phyloP scores from a whole-genome alignment of 305 asterid genomes.

The Solanum hybrid region DNA sequence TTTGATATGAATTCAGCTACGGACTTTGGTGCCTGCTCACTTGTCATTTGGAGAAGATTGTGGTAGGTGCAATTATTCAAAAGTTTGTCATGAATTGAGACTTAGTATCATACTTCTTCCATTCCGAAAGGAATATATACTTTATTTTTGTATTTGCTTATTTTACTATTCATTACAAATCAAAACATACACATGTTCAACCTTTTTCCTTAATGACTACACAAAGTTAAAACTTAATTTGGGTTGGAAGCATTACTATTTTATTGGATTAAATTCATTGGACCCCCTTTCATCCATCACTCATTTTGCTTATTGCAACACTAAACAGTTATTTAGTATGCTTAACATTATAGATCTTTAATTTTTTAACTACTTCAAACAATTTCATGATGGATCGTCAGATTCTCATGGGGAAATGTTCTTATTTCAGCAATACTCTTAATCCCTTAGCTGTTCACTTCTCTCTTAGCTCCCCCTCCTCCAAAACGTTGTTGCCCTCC shows the following conservation, averaged over 20 bases:
- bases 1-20: conserved; percentile 44
- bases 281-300: not conserved
- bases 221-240: not conserved
- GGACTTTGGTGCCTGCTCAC: conserved; percentile 69
- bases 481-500: not conserved
- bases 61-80: conserved; percentile 36
- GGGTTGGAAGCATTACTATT: not conserved
- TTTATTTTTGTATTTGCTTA: not conserved
- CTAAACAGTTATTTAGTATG: not conserved
- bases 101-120: not conserved
- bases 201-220: not conserved
- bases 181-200: not conserved
- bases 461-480: not conserved
- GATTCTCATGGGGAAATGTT: not conserved
- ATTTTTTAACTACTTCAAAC: not conserved
- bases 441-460: not conserved
- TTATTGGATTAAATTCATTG: not conserved
- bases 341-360: not conserved
- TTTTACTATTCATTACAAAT: not conserved
- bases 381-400: not conserved
- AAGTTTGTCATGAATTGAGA: not conserved
- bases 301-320: not conserved
- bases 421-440: not conserved
- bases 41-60: conserved; percentile 73
- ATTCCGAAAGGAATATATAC: not conserved